phyloP scores from a whole-genome alignment of 2,329 filamentous ascomycete species.

The Aphanocladium album region DNA sequence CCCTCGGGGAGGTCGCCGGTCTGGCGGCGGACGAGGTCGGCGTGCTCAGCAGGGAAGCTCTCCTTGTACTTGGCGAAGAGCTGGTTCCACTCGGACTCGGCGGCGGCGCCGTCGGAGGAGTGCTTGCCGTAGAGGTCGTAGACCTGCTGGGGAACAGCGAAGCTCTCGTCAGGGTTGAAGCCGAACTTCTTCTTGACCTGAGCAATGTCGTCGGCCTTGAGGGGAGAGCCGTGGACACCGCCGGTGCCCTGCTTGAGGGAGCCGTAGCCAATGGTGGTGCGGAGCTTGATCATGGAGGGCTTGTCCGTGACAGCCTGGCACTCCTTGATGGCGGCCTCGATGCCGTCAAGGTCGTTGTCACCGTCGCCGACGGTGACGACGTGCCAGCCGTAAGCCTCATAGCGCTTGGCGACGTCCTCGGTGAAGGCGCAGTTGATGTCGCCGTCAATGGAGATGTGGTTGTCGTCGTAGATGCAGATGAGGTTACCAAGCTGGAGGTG shows the following conservation, averaged over 20 bases:
- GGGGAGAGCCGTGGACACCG: constrained; percentile 91
- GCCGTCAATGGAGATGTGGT: constrained; percentile 93
- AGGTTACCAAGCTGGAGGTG: constrained; percentile 98
- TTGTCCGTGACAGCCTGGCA: constrained; percentile 89
- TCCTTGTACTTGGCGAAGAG: constrained; percentile 80
- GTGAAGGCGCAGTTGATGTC: constrained; percentile 96
- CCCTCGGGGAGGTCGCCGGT: constrained; percentile 83
- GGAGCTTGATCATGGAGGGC: constrained; percentile 94
- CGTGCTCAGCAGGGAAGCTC: constrained; percentile 72
- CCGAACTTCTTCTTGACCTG: constrained; percentile 92
- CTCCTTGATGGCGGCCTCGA: constrained; percentile 82
- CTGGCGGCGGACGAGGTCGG: constrained; percentile 76
- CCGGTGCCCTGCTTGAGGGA: constrained; percentile 90
- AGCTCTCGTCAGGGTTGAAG: constrained; percentile 90
- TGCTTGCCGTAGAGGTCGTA: constrained; percentile 88
- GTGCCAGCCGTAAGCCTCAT: constrained; percentile 98
- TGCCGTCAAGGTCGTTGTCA: constrained; percentile 79
- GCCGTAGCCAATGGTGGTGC: constrained; percentile 95
- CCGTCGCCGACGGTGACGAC: constrained; percentile 78
- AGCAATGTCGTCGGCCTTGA: constrained; percentile 92
- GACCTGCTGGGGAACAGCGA: constrained; percentile 89
- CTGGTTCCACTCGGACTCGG: constrained; percentile 93
- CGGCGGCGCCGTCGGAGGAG: constrained; percentile 77
- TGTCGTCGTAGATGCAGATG: constrained; percentile 96
- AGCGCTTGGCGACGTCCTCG: constrained; percentile 90